Conservation (phyloP, 192 early-diverging fungal genomes). For the Dimargaris cristalligena region DNA sequence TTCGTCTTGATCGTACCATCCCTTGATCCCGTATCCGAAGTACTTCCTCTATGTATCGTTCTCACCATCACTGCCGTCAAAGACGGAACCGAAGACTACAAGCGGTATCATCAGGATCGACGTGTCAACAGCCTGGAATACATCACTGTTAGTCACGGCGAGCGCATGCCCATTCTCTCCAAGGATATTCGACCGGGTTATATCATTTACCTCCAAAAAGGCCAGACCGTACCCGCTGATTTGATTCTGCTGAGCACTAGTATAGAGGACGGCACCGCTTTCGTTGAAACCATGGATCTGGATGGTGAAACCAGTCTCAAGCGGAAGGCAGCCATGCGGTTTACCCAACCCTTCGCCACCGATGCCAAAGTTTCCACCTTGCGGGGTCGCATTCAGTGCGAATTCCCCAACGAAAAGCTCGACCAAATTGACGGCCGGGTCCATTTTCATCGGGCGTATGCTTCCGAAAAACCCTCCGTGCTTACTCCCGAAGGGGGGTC, state of each 20-base stretch:
- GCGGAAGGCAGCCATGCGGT: slow-evolving; percentile 52
- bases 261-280: slow-evolving; percentile 57
- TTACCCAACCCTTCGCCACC: slow-evolving; percentile 33
- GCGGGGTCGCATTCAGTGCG: slow-evolving; percentile 36
- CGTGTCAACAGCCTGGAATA: slow-evolving; percentile 44
- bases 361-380: slow-evolving; percentile 26
- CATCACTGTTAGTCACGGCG: neutral
- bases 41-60: slow-evolving; percentile 70
- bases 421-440: slow-evolving; percentile 74
- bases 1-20: slow-evolving; percentile 19
- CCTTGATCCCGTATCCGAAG: slow-evolving; percentile 38
- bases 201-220: slow-evolving; percentile 51
- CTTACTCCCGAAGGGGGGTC: neutral
- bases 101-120: slow-evolving; percentile 65
- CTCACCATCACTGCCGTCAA: slow-evolving; percentile 66
- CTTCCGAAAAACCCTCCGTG: slow-evolving; percentile 7
- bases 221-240: slow-evolving; percentile 72
- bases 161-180: slow-evolving; percentile 16
- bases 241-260: slow-evolving; percentile 51
- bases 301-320: slow-evolving; percentile 87
- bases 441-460: slow-evolving; percentile 28
- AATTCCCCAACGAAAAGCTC: slow-evolving; percentile 59
- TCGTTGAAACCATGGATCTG: slow-evolving; percentile 71
- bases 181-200: slow-evolving; percentile 63
- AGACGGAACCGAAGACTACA: slow-evolving; percentile 78